Evolutionary conservation across 106 monocot species (phyloP).

Genomic region (Dendrobium huoshanense): DNA sequence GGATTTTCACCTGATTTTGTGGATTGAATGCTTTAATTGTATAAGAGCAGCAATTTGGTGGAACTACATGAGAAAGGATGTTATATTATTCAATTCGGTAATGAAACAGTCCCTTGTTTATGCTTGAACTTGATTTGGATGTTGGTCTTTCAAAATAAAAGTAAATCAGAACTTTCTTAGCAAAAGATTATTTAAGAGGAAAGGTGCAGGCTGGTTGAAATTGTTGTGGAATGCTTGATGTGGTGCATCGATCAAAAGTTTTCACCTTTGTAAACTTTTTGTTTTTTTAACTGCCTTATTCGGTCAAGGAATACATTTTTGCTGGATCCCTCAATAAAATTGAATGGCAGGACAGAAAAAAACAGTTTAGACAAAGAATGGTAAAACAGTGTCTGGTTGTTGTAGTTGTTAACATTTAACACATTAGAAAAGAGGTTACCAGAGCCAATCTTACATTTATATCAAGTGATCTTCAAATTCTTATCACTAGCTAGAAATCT

Average conservation of each 20-base stretch:
- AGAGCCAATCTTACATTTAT: neutral
- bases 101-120: neutral
- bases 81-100: neutral
- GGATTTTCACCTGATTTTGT: neutral
- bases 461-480: neutral
- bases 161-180: neutral
- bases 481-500: neutral
- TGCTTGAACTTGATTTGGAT: neutral
- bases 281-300: neutral
- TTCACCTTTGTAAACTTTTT: neutral
- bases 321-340: neutral
- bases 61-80: neutral
- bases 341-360: neutral
- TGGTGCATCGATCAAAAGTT: neutral
- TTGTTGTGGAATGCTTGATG: neutral
- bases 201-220: neutral
- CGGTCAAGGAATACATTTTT: neutral
- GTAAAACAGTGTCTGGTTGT: no score
- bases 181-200: neutral
- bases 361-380: no score
- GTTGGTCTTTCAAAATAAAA: neutral
- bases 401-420: no score
- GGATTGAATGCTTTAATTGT: neutral
- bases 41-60: neutral
- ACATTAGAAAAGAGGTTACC: no score